Conservation (phyloP, 306 rosid genomes). For the Boehmeria nivea region DNA sequence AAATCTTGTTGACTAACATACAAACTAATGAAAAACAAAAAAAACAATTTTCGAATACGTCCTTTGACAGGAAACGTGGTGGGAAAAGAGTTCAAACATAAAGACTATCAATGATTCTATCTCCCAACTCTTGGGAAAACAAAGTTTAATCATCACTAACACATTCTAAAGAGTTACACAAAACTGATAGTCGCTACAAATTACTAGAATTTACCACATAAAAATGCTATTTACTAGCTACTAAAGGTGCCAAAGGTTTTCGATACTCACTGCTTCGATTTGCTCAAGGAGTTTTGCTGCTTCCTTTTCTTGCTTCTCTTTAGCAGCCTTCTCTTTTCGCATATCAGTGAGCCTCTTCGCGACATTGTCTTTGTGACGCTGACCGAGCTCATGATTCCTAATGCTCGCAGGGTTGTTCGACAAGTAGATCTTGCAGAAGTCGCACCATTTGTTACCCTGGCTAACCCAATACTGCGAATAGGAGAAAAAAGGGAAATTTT, state of each 20-base stretch:
- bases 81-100: too few species aligned
- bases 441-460: constrained; percentile 99
- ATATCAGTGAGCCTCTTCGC: constrained; percentile 73
- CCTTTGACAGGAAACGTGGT: too few species aligned
- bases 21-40: too few species aligned
- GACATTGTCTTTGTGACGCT: constrained; percentile 84
- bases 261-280: constrained; percentile 80
- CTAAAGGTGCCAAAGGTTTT: neutral
- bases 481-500: neutral
- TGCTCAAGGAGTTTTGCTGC: constrained; percentile 59
- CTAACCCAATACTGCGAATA: constrained; percentile 85
- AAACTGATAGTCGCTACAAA: neutral
- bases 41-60: too few species aligned
- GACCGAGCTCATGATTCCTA: constrained; percentile 90
- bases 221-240: neutral
- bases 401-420: constrained; percentile 80
- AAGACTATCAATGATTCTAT: too few species aligned
- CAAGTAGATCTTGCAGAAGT: constrained; percentile 85
- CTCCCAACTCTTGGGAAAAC: neutral
- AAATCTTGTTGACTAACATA: too few species aligned
- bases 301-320: constrained; percentile 82
- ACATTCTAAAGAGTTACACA: neutral
- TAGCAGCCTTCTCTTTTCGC: constrained; percentile 82
- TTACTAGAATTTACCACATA: neutral
- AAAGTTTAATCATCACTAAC: neutral